These are phyloP conservation scores for Kwoniella bestiolae DNA, from an alignment of 768 basidiomycete genomes.

Conservation along the genomic window DNA sequence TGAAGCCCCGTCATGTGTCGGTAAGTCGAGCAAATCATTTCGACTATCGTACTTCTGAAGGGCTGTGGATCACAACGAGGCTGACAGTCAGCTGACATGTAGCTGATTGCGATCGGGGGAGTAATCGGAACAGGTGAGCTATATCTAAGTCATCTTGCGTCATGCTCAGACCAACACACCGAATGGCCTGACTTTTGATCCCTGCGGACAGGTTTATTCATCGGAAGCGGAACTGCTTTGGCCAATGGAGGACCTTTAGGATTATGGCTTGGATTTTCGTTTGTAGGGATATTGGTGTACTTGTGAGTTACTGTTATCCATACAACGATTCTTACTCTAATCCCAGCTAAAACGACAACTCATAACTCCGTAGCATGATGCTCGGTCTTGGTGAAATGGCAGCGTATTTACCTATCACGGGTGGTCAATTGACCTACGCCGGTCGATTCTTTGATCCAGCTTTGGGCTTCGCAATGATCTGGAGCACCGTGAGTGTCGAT, in stretches of 20 bases:
- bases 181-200: background rate
- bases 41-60: background rate
- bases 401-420: constrained; percentile 22
- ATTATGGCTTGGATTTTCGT: constrained; percentile 44
- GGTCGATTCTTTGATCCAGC: constrained; percentile 62
- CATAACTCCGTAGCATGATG: constrained; percentile 18
- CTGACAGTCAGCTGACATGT: no score
- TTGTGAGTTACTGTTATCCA: constrained; percentile 6
- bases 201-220: constrained; percentile 63
- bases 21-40: background rate
- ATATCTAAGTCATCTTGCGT: background rate
- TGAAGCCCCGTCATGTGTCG: constrained; percentile 22
- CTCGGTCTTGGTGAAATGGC: constrained; percentile 38
- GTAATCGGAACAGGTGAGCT: constrained; percentile 15
- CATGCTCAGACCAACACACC: no score
- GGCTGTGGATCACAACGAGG: no score
- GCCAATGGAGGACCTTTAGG: constrained; percentile 50
- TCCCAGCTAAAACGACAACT: background rate
- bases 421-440: constrained; percentile 18
- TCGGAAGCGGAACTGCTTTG: constrained; percentile 59
- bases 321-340: background rate
- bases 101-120: constrained; percentile 22
- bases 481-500: constrained; percentile 64
- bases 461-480: constrained; percentile 27
- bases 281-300: constrained; percentile 27